Base-by-base conservation (phyloP, 177 flowering plant species). In the Vitis hybrid region DNA sequence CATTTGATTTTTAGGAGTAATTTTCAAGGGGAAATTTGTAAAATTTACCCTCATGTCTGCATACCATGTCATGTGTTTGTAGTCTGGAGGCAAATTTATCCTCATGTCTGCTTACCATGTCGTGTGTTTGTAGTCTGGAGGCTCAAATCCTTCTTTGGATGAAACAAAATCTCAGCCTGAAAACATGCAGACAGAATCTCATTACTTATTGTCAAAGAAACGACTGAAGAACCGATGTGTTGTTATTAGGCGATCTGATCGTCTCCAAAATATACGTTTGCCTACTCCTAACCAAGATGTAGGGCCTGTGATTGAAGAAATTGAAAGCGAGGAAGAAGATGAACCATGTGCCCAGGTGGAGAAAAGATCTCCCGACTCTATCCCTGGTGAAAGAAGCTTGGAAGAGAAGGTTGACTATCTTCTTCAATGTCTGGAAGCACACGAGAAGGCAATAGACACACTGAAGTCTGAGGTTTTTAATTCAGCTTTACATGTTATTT, bases 171-270 rank as follows among this genome's bases (percentile, higher is more conserved):
- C 19, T 19, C 18, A 71, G 56, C 71, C 61, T 58, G 60, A 30
- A 51, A 70, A 17, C 51, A 26, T 1, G 23, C 50, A 50, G 30
- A 11, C 45, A 11, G 59, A 67, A 1, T 4, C 58, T 32, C 15
- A 26, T 3, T 11, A 48, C 3, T 1, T 34, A 18, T n/a, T 65
- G 18, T 21, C 64, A 30, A 67, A 48, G 59, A 79, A 60, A 48
- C 62, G 2, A 9, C 21, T 26, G 13, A 66, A 58, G 62, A 63
- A 54, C 3, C 9, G 12, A 7, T 68, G 13, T 51, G 51, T 60
- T 51, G 1, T 39, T 3, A 64, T 73, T 18, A 76, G 89, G 65
- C 80, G 84, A 57, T 84, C 89, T 17, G 58, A 14, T 15, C 81
- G 87, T 34, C 54, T 86, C 48, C 70, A 64, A 56, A 75, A 23